These are phyloP conservation scores for Diaporthe sp. DNA, from an alignment of 2,329 filamentous ascomycete genomes.

Conservation along the genomic window DNA sequence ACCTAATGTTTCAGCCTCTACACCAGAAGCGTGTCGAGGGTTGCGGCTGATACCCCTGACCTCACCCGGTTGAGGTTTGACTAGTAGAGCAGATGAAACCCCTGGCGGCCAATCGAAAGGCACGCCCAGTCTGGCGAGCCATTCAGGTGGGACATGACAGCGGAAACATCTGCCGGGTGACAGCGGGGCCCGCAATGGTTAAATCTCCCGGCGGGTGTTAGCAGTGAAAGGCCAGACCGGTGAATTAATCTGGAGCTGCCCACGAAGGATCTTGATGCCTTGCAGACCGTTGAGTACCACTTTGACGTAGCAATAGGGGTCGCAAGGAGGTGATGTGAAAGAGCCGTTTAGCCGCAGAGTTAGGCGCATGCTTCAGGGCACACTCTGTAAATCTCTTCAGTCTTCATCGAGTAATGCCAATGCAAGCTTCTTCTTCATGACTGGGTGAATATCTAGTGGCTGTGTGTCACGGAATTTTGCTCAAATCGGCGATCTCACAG, in stretches of 20 bases:
- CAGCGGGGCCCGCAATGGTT: slow-evolving; percentile 11
- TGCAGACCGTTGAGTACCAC: slow-evolving; percentile 1
- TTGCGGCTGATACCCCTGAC: slow-evolving; percentile 7
- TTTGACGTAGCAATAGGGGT: not conserved
- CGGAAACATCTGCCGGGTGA: slow-evolving; percentile 27
- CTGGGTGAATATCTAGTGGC: not conserved
- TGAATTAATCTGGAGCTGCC: not conserved
- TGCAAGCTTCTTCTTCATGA: not conserved
- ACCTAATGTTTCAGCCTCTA: slow-evolving; percentile 34
- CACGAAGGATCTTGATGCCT: not conserved
- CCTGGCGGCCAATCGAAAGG: slow-evolving; percentile 13
- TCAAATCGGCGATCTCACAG: not conserved
- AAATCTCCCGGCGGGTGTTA: not conserved
- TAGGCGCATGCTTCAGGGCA: slow-evolving; percentile 11
- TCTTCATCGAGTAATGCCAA: not conserved
- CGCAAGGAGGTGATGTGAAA: not conserved
- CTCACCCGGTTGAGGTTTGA: slow-evolving; percentile 6
- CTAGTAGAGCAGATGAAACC: slow-evolving; percentile 20
- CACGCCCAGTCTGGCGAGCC: slow-evolving; percentile 19
- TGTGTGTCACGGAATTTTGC: not conserved
- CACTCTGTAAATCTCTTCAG: not conserved
- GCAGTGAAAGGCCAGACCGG: not conserved
- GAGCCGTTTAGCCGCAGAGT: not conserved
- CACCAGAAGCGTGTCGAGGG: slow-evolving; percentile 18
- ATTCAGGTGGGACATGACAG: slow-evolving; percentile 27